Conservation (phyloP, 306 rosid genomes). For the Gleditsia sinensis region DNA sequence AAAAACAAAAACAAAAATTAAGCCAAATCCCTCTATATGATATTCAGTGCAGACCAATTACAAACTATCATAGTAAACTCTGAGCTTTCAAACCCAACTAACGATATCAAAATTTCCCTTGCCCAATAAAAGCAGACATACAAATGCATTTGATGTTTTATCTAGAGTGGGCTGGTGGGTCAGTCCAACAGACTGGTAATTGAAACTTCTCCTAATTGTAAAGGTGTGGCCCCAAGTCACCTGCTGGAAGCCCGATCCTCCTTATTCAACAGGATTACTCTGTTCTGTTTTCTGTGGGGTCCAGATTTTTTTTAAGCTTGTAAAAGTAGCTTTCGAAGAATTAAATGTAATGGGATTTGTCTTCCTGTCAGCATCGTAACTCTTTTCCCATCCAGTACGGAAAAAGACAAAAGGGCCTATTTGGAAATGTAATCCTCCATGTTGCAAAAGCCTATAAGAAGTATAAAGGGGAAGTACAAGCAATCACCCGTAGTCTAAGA, state of each 20-base stretch:
- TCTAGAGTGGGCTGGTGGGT: neutral
- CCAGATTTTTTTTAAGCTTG: neutral
- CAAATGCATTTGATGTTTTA: neutral
- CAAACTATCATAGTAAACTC: neutral
- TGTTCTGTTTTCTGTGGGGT: neutral
- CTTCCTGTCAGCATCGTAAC: neutral
- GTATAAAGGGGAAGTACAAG: neutral
- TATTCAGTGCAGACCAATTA: neutral
- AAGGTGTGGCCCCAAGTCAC: neutral
- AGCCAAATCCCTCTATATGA: neutral
- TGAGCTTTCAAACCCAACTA: neutral
- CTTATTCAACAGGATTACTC: neutral
- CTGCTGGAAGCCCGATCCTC: conserved; percentile 13
- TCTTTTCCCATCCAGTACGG: neutral
- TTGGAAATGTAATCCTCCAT: neutral
- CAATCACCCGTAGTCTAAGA: conserved; percentile 3
- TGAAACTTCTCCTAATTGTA: neutral
- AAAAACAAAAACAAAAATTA: neutral
- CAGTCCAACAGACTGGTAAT: neutral
- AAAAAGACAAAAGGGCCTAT: conserved; percentile 7
- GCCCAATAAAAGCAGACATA: neutral
- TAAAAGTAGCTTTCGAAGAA: neutral
- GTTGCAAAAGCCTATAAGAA: conserved; percentile 3
- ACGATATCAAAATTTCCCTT: neutral
- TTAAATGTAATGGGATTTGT: neutral